A percentile compares a stretch with the other conserved stretches of the same genome.
Evolutionary conservation across 495 filamentous ascomycete species (phyloP).

Genomic region (Talaromyces nanjingensis): DNA sequence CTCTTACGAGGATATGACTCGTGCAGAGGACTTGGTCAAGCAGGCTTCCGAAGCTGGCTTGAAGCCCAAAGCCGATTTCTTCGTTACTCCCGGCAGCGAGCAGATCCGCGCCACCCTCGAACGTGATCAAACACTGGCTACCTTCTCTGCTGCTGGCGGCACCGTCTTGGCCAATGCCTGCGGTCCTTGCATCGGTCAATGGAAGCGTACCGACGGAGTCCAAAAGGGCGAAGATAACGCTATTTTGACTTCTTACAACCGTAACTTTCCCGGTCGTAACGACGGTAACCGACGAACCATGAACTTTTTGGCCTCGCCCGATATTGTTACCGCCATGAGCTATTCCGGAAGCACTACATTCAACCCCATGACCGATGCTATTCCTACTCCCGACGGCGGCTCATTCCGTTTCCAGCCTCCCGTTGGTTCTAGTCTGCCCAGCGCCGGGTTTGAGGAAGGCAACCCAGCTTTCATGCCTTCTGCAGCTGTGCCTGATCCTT

Average conservation of each 20-base stretch:
- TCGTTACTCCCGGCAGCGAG: slow-evolving; percentile 92
- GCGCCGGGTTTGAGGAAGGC: slow-evolving; percentile 70
- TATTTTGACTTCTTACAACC: slow-evolving; percentile 95
- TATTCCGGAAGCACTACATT: slow-evolving; percentile 91
- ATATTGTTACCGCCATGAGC: slow-evolving; percentile 92
- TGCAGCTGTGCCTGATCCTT: slow-evolving; percentile 59
- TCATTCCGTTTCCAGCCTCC: slow-evolving; percentile 84
- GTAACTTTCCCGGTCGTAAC: slow-evolving; percentile 95
- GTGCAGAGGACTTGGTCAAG: slow-evolving; percentile 84
- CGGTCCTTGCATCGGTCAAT: slow-evolving; percentile 92
- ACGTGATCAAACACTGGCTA: slow-evolving; percentile 73
- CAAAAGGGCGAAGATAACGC: slow-evolving; percentile 84
- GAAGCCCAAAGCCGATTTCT: slow-evolving; percentile 84
- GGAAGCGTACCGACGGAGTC: slow-evolving; percentile 83
- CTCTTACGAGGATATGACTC: slow-evolving; percentile 97
- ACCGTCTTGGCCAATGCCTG: slow-evolving; percentile 92
- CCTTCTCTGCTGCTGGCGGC: slow-evolving; percentile 83
- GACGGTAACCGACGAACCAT: slow-evolving; percentile 93
- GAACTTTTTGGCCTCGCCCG: slow-evolving; percentile 97
- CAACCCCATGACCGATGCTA: slow-evolving; percentile 85
- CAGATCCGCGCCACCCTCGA: slow-evolving; percentile 93
- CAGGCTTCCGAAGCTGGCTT: slow-evolving; percentile 81
- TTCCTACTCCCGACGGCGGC: slow-evolving; percentile 74
- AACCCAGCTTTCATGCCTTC: slow-evolving; percentile 69
- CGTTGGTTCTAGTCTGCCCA: slow-evolving; percentile 67